Conservation (phyloP, 2,329 filamentous ascomycete species). For the Lachnellula suecica region DNA sequence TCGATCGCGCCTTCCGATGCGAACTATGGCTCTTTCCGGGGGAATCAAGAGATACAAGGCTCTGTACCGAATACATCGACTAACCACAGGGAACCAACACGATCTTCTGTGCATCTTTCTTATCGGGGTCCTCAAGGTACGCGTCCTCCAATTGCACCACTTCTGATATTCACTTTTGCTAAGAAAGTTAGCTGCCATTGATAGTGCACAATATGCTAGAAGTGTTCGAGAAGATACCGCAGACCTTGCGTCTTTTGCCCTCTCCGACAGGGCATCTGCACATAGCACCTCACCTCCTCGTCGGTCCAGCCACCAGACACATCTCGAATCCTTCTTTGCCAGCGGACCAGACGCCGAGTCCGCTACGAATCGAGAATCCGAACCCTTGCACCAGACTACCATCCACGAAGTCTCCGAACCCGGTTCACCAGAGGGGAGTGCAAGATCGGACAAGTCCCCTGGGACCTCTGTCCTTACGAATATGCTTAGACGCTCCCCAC, state of each 20-base stretch:
- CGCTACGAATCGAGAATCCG: slow-evolving; percentile 15
- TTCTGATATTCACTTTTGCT: too few relatives aligned
- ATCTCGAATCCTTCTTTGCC: slow-evolving; percentile 29
- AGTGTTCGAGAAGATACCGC: slow-evolving; percentile 85
- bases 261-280: slow-evolving; percentile 57
- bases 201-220: slow-evolving; percentile 72
- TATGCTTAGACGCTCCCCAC: slow-evolving; percentile 43
- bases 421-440: slow-evolving; percentile 44
- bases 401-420: slow-evolving; percentile 64
- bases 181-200: slow-evolving; percentile 49
- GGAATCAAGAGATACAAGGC: slow-evolving; percentile 13
- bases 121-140: slow-evolving; percentile 59
- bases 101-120: slow-evolving; percentile 70
- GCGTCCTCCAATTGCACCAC: slow-evolving; percentile 17
- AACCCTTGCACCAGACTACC: slow-evolving; percentile 41
- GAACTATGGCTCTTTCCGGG: slow-evolving; percentile 26
- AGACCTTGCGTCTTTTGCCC: slow-evolving; percentile 78
- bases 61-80: slow-evolving; percentile 17
- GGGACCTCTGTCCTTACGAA: slow-evolving; percentile 48
- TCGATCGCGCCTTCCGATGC: slow-evolving; percentile 16
- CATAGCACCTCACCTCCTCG: slow-evolving; percentile 30
- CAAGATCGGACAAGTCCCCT: slow-evolving; percentile 30
- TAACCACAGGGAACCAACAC: slow-evolving; percentile 61
- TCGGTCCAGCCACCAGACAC: slow-evolving; percentile 20
- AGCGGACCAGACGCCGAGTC: slow-evolving; percentile 23